Base-by-base conservation (phyloP, 2,329 filamentous ascomycete genomes). In the Aspergillus sp. region DNA sequence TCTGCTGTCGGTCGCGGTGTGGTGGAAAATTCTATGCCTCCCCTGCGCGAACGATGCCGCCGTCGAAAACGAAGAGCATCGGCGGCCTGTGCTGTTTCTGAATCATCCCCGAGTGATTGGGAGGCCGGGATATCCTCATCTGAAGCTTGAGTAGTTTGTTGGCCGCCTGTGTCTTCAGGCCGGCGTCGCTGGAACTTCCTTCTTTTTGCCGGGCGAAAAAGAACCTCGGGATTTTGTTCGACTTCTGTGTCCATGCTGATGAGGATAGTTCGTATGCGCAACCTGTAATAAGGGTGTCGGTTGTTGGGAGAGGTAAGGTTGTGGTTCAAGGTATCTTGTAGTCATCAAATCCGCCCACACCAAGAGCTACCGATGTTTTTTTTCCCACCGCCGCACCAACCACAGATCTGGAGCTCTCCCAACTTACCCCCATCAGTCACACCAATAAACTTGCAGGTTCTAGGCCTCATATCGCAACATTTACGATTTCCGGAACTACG, bases 101-200 rank as follows among this genome's bases (percentile, higher is more conserved):
- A 56, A 55, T 33, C 61, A 8, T 60, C 60, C 43, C 58, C 57
- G 7, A 56, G 55, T 41, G 57, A 19, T 57, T 52, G 49, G 57
- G 64, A 31, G 43, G 61, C 51, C 19, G 47, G 45, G 17, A 33
- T 8, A 49, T 25, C 55, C n/a, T 58, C 62, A 19, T 62, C 59
- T 40, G 49, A 43, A 27, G 44, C 45, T 49, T 56, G 56, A 11
- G 48, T 44, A 33, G 60, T 56, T 41, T 62, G 51, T 39, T 57
- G 45, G n/a, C 55, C 48, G 17, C 69, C 65, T 21, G 25, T 31
- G 35, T 45, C 40, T 41, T 68, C 66, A 35, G 60, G 54, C 14
- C 80, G 76, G 62, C 77, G 79, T 55, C 81, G 79, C 61, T 79
- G 72, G 53, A 81, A 77, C 64, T 81, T 84, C 59, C 80, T 74